These are phyloP conservation scores for Chrysanthemum lavandulifolium DNA, from an alignment of 129 eudicot species.

Conservation along the genomic window DNA sequence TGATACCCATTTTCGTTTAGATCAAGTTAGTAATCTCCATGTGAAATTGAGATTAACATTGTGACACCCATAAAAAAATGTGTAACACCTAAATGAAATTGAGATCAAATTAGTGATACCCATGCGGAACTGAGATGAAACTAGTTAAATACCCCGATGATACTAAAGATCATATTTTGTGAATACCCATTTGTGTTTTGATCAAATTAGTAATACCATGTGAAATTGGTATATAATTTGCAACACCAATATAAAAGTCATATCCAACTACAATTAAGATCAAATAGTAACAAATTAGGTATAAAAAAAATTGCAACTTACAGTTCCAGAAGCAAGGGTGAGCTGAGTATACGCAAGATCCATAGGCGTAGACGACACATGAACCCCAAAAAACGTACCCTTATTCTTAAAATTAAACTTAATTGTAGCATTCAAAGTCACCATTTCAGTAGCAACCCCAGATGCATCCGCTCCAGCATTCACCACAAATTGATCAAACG, in stretches of 20 bases:
- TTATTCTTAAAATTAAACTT: conserved; percentile 59
- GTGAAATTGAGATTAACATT: not conserved
- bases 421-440: conserved; percentile 63
- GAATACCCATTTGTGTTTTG: no score
- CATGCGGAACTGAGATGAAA: no score
- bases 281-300: not conserved
- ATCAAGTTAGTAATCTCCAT: not conserved
- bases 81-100: not conserved
- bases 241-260: no score
- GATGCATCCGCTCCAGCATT: conserved; percentile 78
- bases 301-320: conserved; percentile 33
- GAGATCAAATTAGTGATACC: not conserved
- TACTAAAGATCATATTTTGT: no score
- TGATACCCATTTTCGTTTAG: not conserved
- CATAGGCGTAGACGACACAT: conserved; percentile 73
- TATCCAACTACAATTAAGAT: no score
- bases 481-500: conserved; percentile 56
- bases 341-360: conserved; percentile 65
- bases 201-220: no score
- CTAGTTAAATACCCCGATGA: not conserved
- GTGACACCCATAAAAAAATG: not conserved
- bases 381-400: conserved; percentile 93
- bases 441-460: conserved; percentile 95
- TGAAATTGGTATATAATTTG: no score
- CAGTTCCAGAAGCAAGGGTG: conserved; percentile 70